phyloP scores from a whole-genome alignment of 345 rosid genomes.

The Pistacia integerrima region DNA sequence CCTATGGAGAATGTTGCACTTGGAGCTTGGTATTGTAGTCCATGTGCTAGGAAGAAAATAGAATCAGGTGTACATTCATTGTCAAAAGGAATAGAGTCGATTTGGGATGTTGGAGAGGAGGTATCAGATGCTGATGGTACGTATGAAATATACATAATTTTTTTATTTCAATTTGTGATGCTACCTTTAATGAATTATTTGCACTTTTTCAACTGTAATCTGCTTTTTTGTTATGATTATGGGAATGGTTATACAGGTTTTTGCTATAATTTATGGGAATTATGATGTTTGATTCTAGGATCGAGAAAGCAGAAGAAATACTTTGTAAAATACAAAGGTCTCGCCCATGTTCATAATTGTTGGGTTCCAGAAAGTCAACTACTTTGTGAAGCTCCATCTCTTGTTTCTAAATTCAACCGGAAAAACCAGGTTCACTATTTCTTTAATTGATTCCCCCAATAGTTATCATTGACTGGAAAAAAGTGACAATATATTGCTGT shows the following conservation, averaged over 20 bases:
- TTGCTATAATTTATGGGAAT: not conserved
- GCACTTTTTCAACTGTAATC: not conserved
- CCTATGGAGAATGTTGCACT: constrained; percentile 38
- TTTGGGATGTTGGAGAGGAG: constrained; percentile 51
- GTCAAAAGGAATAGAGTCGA: constrained; percentile 54
- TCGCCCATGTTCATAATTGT: constrained; percentile 60
- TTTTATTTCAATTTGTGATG: not conserved
- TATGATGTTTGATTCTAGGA: constrained; percentile 27
- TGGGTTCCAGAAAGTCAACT: constrained; percentile 52
- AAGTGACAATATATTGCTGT: not conserved
- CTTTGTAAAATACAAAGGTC: constrained; percentile 58
- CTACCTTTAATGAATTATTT: not conserved
- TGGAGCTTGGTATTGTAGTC: constrained; percentile 54
- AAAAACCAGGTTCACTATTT: constrained; percentile 38
- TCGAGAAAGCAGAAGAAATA: constrained; percentile 36
- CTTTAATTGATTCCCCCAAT: not conserved
- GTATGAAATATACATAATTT: not conserved
- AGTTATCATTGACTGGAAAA: not conserved
- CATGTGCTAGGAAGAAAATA: constrained; percentile 49
- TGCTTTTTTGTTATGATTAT: not conserved
- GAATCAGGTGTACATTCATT: constrained; percentile 42
- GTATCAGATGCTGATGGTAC: constrained; percentile 40
- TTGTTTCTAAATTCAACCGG: constrained; percentile 41
- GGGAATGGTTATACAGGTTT: not conserved
- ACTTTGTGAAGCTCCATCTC: constrained; percentile 40